Evolutionary conservation across 495 filamentous ascomycete species (phyloP).

Genomic region (Parathielavia appendiculata): DNA sequence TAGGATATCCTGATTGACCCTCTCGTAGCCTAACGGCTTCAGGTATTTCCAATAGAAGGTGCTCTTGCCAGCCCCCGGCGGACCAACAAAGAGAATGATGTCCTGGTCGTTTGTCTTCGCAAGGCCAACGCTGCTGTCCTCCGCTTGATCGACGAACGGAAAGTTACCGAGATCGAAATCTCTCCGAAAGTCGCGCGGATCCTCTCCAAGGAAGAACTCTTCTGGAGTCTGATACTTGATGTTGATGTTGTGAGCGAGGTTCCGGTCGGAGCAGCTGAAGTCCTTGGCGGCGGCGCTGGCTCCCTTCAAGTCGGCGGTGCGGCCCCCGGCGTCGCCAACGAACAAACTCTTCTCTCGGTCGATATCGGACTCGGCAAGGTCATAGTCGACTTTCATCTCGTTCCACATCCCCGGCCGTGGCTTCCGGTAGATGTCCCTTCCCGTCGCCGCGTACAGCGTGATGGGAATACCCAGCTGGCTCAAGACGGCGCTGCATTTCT

Average conservation of each 20-base stretch:
- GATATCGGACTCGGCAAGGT: conserved; percentile 57
- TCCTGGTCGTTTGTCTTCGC: conserved; percentile 62
- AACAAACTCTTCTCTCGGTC: conserved; percentile 70
- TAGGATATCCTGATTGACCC: conserved; percentile 86
- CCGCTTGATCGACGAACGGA: conserved; percentile 26
- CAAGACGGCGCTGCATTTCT: conserved; percentile 65
- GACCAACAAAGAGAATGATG: conserved; percentile 79
- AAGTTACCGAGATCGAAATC: conserved; percentile 57
- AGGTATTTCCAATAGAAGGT: conserved; percentile 80
- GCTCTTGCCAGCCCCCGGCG: conserved; percentile 84
- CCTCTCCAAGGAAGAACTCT: conserved; percentile 74
- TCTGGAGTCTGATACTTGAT: conserved; percentile 82
- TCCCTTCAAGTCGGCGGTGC: conserved; percentile 32
- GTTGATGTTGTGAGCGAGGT: conserved; percentile 77
- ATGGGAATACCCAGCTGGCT: conserved; percentile 68
- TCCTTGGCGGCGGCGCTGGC: conserved; percentile 36
- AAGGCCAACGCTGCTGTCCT: conserved; percentile 38
- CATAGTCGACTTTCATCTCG: conserved; percentile 69
- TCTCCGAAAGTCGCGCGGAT: conserved; percentile 55
- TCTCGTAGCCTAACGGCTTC: conserved; percentile 72
- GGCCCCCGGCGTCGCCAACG: conserved; percentile 79
- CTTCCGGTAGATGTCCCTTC: conserved; percentile 75
- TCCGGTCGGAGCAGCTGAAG: conserved; percentile 74
- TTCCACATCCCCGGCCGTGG: conserved; percentile 87
- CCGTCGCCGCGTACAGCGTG: conserved; percentile 79